Evolutionary conservation across 345 rosid genomes (phyloP), one percentile per base, ranked within the genome.

Genomic region (Arabidopsis suecica): DNA sequence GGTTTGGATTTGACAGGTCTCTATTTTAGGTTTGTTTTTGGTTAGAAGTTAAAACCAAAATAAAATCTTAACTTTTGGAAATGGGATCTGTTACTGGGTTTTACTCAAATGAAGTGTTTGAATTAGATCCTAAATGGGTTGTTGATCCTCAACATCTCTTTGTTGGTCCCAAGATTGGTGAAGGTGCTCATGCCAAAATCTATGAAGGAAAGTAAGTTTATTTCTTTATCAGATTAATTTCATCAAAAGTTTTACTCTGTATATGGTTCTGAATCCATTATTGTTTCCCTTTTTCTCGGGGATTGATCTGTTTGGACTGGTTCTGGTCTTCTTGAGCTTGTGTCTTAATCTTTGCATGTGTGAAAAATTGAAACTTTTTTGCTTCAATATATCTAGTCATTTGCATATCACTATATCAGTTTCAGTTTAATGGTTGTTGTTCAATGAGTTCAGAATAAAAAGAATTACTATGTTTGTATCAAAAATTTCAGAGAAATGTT

Each of bases 111-210:
- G 78, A 80, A 57, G 90, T 85, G 73, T 85, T 88, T 69, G 79
- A 54, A 81, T 72, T 93, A 78, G 98, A 93, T 76, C 81, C 81
- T 37, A 88, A 86, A 86, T 93, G 97, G 97, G 61, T 92, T 63
- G 80, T 95, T 78, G 94, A 96, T 84, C 91, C 98, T 34, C 89
- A 83, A 82, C 91, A 79, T 64, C 96, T 96, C 23, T 87, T 89
- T 77, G 96, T 96, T 83, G 99, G 99, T 28, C 98, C 99, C 23
- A 93, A 91, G 90, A 93, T 96, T 81, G 96, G 98, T 51, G 99
- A 96, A 78, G 91, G 99, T 42, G 89, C 96, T 76, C 98, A 93
- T 88, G 98, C 98, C 81, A 93, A 96, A 83, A 89, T 96, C 14
- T 96, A 96, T 8, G 97, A 96, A 81, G 99, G 97, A 81, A 96